Evolutionary conservation across 495 filamentous ascomycete species (phyloP), one percentile per base, ranked within the genome.

Genomic region (Hypoxylon intermedium): DNA sequence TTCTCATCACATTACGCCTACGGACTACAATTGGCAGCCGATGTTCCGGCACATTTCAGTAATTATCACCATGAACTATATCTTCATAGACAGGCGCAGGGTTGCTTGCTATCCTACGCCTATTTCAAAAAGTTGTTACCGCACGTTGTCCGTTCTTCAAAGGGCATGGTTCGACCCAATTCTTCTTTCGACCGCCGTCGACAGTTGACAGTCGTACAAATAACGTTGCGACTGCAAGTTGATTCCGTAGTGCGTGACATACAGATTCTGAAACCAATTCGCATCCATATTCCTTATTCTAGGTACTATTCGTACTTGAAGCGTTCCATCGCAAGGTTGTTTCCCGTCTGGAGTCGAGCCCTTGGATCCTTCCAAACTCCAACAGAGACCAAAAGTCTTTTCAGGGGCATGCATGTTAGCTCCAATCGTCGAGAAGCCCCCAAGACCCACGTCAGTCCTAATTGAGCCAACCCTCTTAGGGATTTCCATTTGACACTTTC

Each of bases 181-280:
- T 26, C 13, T n/a, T 12, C 31, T 34, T 34, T 11, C 31, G 34
- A n/a, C n/a, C n/a, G n/a, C n/a, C n/a, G n/a, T n/a, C n/a, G n/a
- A n/a, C n/a, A n/a, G n/a, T n/a, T n/a, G n/a, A n/a, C n/a, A n/a
- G n/a, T n/a, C n/a, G n/a, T n/a, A n/a, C n/a, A n/a, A n/a, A n/a
- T 3, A 5, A 47, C 13, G 61, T 54, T 65, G 38, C 33, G 18
- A 53, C 15, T 43, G 44, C 26, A 60, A 59, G 45, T n/a, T 15
- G 13, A 23, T 24, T 34, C 24, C 4, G 24, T 26, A 26, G 21
- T 34, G 50, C 41, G 37, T 24, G 26, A 53, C 52, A 53, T 52
- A 53, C 63, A 66, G 57, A 66, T 48, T 53, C 58, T 57, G 63
- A 66, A 66, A 66, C 63, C 21, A 36, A 31, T 15, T 26, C 31